Evolutionary conservation across 1,284 basidiomycete genomes (phyloP), one percentile per base, ranked within the genome.

Genomic region (Fomitopsis betulina): DNA sequence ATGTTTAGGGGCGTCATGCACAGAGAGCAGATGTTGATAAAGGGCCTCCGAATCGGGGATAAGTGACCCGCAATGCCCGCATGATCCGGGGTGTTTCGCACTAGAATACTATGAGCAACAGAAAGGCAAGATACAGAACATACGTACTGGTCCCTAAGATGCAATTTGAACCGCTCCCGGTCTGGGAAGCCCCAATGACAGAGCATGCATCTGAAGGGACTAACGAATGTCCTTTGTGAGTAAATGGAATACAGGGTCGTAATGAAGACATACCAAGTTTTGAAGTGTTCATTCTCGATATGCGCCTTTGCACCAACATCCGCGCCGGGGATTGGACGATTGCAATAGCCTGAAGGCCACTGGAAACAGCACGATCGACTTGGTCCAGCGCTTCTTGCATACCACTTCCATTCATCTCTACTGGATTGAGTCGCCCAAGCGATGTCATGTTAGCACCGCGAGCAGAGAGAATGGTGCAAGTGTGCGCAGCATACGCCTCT

Each of bases 321-420:
- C n/a, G n/a, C n/a, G 9, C 10, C 17, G 6, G 19, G 38, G n/a
- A n/a, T 6, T 23, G 43, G 51, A 7, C 58, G 54, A 49, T 9
- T 6, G 35, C 58, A 59, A 7, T 45, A n/a, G 35, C 39, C 37
- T 13, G 15, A 33, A 4, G 13, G 13, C 8, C 15, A 10, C 17
- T 53, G 32, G 42, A 37, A 50, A 15, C 19, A n/a, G 35, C 57
- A 58, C 3, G 50, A 23, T 8, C 25, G 45, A 30, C 5, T 8
- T 30, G 45, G 13, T 17, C 13, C 32, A 15, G 7, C 21, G 21
- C 19, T 19, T 27, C 50, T 57, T 32, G 27, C 23, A 43, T 42
- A 53, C 45, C 45, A 37, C 6, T 40, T 12, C 56, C 56, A 57
- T 43, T 47, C 42, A n/a, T 56, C 47, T 17, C 43, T 54, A n/a